Percentiles rank a stretch among this genome's conserved stretches.
Conservation (phyloP, 148 eudicot species). For the Rheum nobile region DNA sequence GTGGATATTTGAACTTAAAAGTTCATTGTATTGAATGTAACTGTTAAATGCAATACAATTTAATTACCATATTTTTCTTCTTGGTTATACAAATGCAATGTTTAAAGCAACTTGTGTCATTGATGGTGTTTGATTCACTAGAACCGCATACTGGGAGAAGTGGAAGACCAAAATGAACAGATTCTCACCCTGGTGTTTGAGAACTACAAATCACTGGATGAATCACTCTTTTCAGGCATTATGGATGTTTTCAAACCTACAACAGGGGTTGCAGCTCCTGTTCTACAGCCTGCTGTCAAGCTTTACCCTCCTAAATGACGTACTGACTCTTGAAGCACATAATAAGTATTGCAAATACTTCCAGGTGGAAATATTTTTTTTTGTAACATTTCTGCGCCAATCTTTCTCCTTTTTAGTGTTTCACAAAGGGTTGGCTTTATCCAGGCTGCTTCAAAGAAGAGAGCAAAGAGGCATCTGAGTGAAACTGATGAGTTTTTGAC, state of each 20-base stretch:
- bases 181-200: too few relatives aligned
- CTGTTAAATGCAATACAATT: too few relatives aligned
- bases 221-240: conserved; percentile 58
- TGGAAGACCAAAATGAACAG: too few relatives aligned
- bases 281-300: conserved; percentile 72
- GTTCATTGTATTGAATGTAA: too few relatives aligned
- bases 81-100: too few relatives aligned
- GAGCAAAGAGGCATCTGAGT: conserved; percentile 69
- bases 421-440: conserved; percentile 1
- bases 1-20: too few relatives aligned
- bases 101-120: too few relatives aligned
- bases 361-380: conserved; percentile 32
- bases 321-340: conserved; percentile 84
- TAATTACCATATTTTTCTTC: too few relatives aligned
- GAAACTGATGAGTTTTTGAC: conserved; percentile 85
- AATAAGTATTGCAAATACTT: conserved; percentile 70
- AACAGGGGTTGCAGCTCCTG: conserved; percentile 72
- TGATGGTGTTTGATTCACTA: too few relatives aligned
- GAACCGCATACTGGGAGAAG: too few relatives aligned
- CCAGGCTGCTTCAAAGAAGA: conserved; percentile 90
- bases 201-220: conserved; percentile 90
- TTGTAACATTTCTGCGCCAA: too few relatives aligned
- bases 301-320: conserved; percentile 81
- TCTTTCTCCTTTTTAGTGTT: background rate
- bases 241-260: conserved; percentile 70